Conservation (phyloP, 176 grass and related monocot species). For the Musa itinerans region DNA sequence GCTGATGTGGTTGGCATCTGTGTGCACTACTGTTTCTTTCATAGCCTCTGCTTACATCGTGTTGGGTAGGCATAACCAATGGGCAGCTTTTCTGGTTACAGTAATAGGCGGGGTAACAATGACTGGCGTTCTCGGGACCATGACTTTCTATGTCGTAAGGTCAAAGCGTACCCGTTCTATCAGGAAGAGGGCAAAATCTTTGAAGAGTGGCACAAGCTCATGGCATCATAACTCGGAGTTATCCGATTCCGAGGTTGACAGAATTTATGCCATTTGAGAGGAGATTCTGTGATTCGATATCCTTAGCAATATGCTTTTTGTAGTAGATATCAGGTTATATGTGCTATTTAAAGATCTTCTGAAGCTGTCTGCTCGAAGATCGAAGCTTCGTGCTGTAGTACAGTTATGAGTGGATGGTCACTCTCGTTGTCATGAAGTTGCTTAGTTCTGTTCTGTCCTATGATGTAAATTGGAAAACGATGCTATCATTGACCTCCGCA, state of each 20-base stretch:
- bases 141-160: slow-evolving; percentile 7
- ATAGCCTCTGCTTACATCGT: slow-evolving; percentile 9
- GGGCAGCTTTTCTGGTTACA: neutral
- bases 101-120: slow-evolving; percentile 1
- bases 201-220: slow-evolving; percentile 9
- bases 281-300: neutral
- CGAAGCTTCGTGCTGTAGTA: too few relatives aligned
- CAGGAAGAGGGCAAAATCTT: slow-evolving; percentile 6
- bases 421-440: too few relatives aligned
- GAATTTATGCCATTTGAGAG: slow-evolving; percentile 15
- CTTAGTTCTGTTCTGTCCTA: too few relatives aligned
- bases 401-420: too few relatives aligned
- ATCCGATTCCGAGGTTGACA: slow-evolving; percentile 2
- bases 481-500: too few relatives aligned
- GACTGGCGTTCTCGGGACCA: slow-evolving; percentile 11
- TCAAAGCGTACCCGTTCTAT: neutral
- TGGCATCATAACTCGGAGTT: slow-evolving; percentile 8
- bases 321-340: too few relatives aligned
- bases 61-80: neutral
- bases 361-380: too few relatives aligned
- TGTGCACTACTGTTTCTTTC: slow-evolving; percentile 2
- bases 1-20: slow-evolving; percentile 9
- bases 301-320: too few relatives aligned
- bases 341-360: too few relatives aligned
- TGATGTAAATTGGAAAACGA: too few relatives aligned